Conservation (phyloP, 2,329 filamentous ascomycete genomes). For the Westerdykella aurantiaca region DNA sequence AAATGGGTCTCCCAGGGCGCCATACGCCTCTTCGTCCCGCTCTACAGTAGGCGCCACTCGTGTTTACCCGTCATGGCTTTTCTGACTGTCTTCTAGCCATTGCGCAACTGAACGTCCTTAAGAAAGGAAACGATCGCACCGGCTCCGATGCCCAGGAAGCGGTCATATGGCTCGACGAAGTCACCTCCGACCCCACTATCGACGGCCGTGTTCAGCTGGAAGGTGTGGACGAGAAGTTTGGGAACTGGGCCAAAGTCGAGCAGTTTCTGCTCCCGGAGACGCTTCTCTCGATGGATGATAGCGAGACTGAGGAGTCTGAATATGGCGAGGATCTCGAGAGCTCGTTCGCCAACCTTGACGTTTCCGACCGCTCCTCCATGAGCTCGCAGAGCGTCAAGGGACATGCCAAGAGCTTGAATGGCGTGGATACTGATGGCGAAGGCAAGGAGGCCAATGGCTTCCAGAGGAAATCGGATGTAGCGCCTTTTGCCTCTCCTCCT, state of each 20-base stretch:
- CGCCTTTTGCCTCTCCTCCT: slow-evolving; percentile 14
- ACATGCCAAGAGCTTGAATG: slow-evolving; percentile 33
- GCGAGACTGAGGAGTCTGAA: slow-evolving; percentile 31
- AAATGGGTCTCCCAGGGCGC: slow-evolving; percentile 48
- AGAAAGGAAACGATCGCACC: slow-evolving; percentile 38
- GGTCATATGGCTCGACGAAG: slow-evolving; percentile 47
- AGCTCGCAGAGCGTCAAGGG: slow-evolving; percentile 41
- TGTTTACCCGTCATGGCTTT: slow-evolving; percentile 1
- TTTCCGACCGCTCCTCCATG: slow-evolving; percentile 36
- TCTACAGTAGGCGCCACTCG: slow-evolving; percentile 42
- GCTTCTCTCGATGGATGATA: slow-evolving; percentile 45
- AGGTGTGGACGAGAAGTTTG: slow-evolving; percentile 44
- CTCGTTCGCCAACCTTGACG: slow-evolving; percentile 33
- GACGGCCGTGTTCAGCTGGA: slow-evolving; percentile 41
- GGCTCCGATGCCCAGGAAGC: slow-evolving; percentile 45
- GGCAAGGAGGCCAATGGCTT: slow-evolving; percentile 1
- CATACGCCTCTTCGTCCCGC: slow-evolving; percentile 47
- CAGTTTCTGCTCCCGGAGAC: slow-evolving; percentile 44
- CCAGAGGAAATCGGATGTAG: not conserved
- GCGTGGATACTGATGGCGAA: slow-evolving; percentile 22
- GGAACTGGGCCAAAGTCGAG: slow-evolving; percentile 46
- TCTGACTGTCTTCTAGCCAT: slow-evolving; percentile 37
- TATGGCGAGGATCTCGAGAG: slow-evolving; percentile 35
- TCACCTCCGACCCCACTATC: slow-evolving; percentile 42
- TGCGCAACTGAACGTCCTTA: slow-evolving; percentile 42